Base-by-base conservation (phyloP, 2,329 filamentous ascomycete genomes). In the Fusarium lateritium region DNA sequence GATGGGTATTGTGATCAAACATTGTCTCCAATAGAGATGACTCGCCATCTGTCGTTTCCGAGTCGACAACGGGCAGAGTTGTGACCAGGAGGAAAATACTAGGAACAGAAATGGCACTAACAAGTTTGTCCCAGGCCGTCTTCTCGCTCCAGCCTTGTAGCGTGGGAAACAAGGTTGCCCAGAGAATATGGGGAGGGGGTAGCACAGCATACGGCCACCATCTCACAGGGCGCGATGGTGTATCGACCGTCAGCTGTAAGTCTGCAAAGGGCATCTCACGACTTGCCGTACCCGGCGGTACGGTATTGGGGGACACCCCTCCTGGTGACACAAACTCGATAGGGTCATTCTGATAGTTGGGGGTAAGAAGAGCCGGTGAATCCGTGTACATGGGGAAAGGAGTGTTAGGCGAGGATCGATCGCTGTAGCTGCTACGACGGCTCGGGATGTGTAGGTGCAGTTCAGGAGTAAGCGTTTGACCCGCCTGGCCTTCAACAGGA, bases 41-140 rank as follows among this genome's bases (percentile, higher is more conserved):
- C 17, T 74, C 73, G 7, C 75, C 76, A 6, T 89, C 86, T 9
- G 86, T 84, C 21, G 88, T 85, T 42, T 88, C 86, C 2, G 88
- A 87, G 73, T 98, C 95, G 7, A 97, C 93, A 1, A 99, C 94
- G 1, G 97, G 96, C 6, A 99, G 80, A 1, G 96, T 99, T 46
- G 96, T 89, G 1, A 95, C 95, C 6, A 99, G 84, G 3, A 98
- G 81, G 66, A 99, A 93, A 38, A 99, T 94, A 72, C 92, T 97
- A 2, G 94, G 93, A n/a, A 94, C 91, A 9, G 94, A 94, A 38
- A 97, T 85, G 13, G 96, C 74, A 42, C 94, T 95, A 47, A 98
- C 82, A 44, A 94, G 81, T 75, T 92, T 94, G 73, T 95, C 94
- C 89, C 91, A 94, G n/a, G 91, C 79, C n/a, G 84, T 89, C 79